A percentile compares a stretch with the other conserved stretches of the same genome.
phyloP scores from a whole-genome alignment of 2,329 filamentous ascomycete species.

The Sclerotinia spermophila region DNA sequence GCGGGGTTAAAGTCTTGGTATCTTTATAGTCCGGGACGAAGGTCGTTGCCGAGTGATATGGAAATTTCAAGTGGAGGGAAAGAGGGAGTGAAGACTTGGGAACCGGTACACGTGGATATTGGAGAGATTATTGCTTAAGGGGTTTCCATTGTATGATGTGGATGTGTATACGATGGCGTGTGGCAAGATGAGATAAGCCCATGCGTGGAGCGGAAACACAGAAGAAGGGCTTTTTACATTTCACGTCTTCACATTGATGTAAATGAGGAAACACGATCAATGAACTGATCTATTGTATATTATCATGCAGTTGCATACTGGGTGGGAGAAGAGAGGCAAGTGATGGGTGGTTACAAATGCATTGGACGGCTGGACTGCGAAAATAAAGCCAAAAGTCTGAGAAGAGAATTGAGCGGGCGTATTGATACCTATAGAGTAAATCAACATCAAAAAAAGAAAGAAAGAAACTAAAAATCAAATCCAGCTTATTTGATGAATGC shows the following conservation, averaged over 20 bases:
- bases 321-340: neutral
- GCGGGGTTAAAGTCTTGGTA: conserved; percentile 93
- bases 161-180: neutral
- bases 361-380: neutral
- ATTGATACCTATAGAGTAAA: conserved; percentile 34
- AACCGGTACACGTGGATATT: conserved; percentile 53
- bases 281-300: conserved; percentile 25
- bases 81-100: conserved; percentile 42
- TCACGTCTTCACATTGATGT: neutral
- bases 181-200: neutral
- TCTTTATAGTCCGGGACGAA: conserved; percentile 70
- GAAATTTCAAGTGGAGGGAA: conserved; percentile 43
- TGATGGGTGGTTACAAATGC: neutral
- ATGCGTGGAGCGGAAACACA: conserved; percentile 16
- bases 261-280: conserved; percentile 4
- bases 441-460: conserved; percentile 22
- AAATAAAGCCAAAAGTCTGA: neutral
- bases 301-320: conserved; percentile 25
- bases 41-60: conserved; percentile 41
- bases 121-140: conserved; percentile 48
- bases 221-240: neutral
- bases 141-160: neutral
- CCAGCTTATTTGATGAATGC: neutral
- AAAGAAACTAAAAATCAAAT: neutral
- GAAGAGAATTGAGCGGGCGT: conserved; percentile 26